Conservation (phyloP, 768 basidiomycete species). For the Auricularia auricula-judae region DNA sequence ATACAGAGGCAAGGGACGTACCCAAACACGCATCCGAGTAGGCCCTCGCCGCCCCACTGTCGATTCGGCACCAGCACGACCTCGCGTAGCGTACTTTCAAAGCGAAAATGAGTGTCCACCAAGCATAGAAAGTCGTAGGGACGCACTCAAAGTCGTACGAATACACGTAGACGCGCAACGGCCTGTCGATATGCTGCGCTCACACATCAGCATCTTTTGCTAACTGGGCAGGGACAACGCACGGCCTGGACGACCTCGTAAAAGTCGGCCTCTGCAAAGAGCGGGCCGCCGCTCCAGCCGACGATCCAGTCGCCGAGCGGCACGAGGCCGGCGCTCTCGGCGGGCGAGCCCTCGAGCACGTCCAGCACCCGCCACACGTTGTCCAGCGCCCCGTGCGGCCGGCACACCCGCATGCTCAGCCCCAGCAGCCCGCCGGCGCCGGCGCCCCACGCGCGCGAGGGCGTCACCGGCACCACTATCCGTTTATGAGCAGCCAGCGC, state of each 20-base stretch:
- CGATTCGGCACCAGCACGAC: slow-evolving; percentile 92
- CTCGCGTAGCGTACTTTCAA: slow-evolving; percentile 70
- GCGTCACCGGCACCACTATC: slow-evolving; percentile 14
- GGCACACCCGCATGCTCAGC: slow-evolving; percentile 86
- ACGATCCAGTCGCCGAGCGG: slow-evolving; percentile 73
- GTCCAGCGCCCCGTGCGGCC: slow-evolving; percentile 78
- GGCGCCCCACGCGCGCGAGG: slow-evolving; percentile 11
- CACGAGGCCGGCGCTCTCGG: slow-evolving; percentile 91
- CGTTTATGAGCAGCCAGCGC: slow-evolving; percentile 25
- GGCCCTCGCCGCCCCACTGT: slow-evolving; percentile 94
- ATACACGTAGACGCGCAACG: slow-evolving; percentile 89
- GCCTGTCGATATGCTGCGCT: slow-evolving; percentile 81
- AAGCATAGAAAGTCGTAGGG: slow-evolving; percentile 3
- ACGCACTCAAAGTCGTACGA: slow-evolving; percentile 93
- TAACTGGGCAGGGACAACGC: slow-evolving; percentile 18
- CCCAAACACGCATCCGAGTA: slow-evolving; percentile 94
- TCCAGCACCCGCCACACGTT: slow-evolving; percentile 98
- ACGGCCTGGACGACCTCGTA: slow-evolving; percentile 92
- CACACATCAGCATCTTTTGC: neutral
- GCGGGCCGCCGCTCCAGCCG: slow-evolving; percentile 91
- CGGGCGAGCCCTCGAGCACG: slow-evolving; percentile 90
- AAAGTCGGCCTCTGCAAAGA: slow-evolving; percentile 89
- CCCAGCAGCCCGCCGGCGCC: slow-evolving; percentile 83
- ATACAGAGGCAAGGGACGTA: slow-evolving; percentile 26
- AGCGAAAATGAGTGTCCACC: neutral